Evolutionary conservation across 169 alveolate species (phyloP).

Genomic region (Eimeria tenella): DNA sequence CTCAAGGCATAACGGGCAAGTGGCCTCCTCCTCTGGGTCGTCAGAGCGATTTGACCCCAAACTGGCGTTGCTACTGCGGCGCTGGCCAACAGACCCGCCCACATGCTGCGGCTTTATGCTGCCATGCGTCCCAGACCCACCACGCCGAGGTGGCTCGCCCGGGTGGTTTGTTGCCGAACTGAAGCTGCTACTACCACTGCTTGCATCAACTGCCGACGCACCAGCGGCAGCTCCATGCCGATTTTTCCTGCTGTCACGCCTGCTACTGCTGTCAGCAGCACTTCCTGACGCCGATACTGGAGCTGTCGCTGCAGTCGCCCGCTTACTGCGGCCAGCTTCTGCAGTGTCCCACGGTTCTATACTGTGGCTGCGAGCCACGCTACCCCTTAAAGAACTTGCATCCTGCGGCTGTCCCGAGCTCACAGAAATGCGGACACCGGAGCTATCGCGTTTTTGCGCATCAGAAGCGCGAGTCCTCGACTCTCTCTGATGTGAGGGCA

Average conservation of each 20-base stretch:
- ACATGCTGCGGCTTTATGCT: constrained; percentile 28
- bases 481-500: constrained; percentile 69
- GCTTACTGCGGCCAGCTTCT: constrained; percentile 44
- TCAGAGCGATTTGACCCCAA: constrained; percentile 49
- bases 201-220: constrained; percentile 10
- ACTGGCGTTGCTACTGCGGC: constrained; percentile 61
- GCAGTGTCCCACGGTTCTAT: constrained; percentile 65
- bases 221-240: constrained; percentile 40
- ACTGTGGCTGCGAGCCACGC: constrained; percentile 67
- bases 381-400: constrained; percentile 34
- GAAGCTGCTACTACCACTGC: constrained; percentile 54
- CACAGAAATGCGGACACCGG: constrained; percentile 14
- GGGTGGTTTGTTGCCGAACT: constrained; percentile 9
- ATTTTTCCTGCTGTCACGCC: constrained; percentile 45
- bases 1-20: constrained; percentile 94
- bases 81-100: constrained; percentile 46
- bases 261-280: constrained; percentile 37
- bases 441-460: constrained; percentile 59
- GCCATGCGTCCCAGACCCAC: constrained; percentile 36
- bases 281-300: constrained; percentile 38
- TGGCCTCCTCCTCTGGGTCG: constrained; percentile 60
- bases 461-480: constrained; percentile 49
- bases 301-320: constrained; percentile 38
- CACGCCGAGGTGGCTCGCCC: constrained; percentile 20
- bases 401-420: constrained; percentile 5